These are phyloP conservation scores for Boletus huronensis DNA, from an alignment of 768 basidiomycete species.

Conservation along the genomic window DNA sequence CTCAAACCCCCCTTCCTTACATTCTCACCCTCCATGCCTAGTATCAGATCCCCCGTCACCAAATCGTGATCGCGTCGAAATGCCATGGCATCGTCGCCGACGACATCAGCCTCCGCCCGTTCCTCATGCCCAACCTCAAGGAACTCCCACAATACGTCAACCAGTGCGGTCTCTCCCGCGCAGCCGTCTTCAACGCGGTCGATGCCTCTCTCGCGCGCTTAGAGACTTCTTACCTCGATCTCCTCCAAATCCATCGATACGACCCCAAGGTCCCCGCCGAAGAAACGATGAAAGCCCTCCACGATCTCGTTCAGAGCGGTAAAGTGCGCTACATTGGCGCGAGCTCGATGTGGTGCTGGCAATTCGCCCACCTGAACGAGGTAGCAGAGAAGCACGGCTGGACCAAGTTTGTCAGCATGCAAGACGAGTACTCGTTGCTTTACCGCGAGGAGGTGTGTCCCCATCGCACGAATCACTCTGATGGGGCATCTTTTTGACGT, in stretches of 20 bases:
- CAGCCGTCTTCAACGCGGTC: constrained; percentile 37
- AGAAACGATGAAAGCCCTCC: constrained; percentile 50
- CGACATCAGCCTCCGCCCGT: neutral
- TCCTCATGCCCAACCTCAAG: neutral
- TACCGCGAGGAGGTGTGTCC: constrained; percentile 49
- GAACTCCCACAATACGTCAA: constrained; percentile 25
- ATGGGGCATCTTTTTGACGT: neutral
- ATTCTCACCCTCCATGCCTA: neutral
- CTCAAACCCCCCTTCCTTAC: no score
- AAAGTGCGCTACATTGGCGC: constrained; percentile 52
- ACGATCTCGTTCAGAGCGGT: constrained; percentile 46
- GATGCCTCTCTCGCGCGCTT: constrained; percentile 37
- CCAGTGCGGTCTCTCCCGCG: constrained; percentile 35
- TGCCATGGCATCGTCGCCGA: constrained; percentile 16
- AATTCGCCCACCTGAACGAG: constrained; percentile 44
- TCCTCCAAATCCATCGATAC: constrained; percentile 45
- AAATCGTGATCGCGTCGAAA: constrained; percentile 33
- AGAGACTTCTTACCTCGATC: constrained; percentile 36
- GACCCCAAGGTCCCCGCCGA: constrained; percentile 36
- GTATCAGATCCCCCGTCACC: constrained; percentile 32
- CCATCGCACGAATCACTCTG: no score
- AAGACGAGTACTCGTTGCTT: constrained; percentile 51
- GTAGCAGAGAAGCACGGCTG: constrained; percentile 44
- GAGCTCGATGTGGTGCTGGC: constrained; percentile 46
- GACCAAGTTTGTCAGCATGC: constrained; percentile 56